Evolutionary conservation across 225 moss, liverwort and hornwort species (phyloP).

Genomic region (Physcomitrellopsis africana): DNA sequence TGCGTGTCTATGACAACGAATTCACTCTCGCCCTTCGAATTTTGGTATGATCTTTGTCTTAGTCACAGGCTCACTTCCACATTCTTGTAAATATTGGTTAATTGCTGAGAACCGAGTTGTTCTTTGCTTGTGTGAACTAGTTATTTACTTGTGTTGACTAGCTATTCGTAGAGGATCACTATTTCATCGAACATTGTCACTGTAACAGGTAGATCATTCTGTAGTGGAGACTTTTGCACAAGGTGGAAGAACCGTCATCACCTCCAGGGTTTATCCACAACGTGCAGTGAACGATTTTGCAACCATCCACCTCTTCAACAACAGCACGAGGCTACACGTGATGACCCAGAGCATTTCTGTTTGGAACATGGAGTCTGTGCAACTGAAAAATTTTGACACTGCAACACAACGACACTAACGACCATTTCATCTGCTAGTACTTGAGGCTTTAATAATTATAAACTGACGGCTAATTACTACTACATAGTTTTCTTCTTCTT

Average conservation of each 20-base stretch:
- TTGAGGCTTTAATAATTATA: too few species aligned
- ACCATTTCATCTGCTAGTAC: too few species aligned
- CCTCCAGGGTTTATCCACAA: constrained; percentile 79
- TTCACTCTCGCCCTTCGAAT: constrained; percentile 58
- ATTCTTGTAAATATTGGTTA: too few species aligned
- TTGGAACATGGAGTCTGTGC: constrained; percentile 59
- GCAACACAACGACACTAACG: not conserved
- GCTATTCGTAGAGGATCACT: not conserved
- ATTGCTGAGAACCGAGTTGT: not conserved
- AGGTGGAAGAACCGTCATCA: constrained; percentile 63
- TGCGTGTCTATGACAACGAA: constrained; percentile 60
- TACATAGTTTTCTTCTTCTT: too few species aligned
- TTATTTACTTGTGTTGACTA: not conserved
- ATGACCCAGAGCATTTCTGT: constrained; percentile 45
- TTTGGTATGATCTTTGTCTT: constrained; percentile 36
- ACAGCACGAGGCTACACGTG: constrained; percentile 58
- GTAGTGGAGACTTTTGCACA: constrained; percentile 70
- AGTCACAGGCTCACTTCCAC: too few species aligned
- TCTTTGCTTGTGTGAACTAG: not conserved
- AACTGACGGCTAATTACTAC: too few species aligned
- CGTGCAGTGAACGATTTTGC: constrained; percentile 54
- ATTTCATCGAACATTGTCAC: not conserved
- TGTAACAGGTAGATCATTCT: constrained; percentile 65
- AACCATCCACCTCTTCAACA: constrained; percentile 66
- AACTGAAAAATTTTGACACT: constrained; percentile 23